These are phyloP conservation scores for Spizellomyces punctatus DNA, from an alignment of 192 early-diverging fungal species.

Conservation along the genomic window DNA sequence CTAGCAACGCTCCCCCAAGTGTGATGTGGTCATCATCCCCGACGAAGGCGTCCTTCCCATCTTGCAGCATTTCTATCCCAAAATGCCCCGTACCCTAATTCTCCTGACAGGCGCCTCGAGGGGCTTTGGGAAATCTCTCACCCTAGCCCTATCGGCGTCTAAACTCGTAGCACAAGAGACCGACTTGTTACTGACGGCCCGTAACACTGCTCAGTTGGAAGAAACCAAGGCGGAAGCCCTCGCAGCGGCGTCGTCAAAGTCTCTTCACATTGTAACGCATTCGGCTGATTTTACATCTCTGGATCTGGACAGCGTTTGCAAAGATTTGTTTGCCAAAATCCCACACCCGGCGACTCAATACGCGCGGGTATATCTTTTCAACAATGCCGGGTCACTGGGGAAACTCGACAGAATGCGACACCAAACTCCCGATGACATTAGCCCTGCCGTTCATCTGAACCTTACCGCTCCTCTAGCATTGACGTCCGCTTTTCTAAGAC, in stretches of 20 bases:
- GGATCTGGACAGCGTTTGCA: slow-evolving; percentile 24
- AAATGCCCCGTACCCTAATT: slow-evolving; percentile 5
- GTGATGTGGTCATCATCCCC: too few relatives aligned
- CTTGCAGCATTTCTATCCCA: neutral
- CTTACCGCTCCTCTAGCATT: slow-evolving; percentile 36
- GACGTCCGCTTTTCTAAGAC: slow-evolving; percentile 35
- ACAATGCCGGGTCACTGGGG: slow-evolving; percentile 77
- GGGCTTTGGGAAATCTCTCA: slow-evolving; percentile 37
- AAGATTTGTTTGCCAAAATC: neutral
- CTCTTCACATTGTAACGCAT: slow-evolving; percentile 8
- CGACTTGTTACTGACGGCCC: slow-evolving; percentile 21
- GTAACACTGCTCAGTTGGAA: neutral
- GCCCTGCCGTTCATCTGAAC: slow-evolving; percentile 32
- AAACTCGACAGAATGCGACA: slow-evolving; percentile 50
- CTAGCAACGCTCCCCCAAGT: too few relatives aligned
- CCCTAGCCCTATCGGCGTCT: slow-evolving; percentile 17
- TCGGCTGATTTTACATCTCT: slow-evolving; percentile 18
- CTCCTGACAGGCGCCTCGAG: slow-evolving; percentile 44
- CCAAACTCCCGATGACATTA: slow-evolving; percentile 20
- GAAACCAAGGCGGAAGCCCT: neutral
- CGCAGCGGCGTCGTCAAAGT: neutral
- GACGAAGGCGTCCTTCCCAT: too few relatives aligned
- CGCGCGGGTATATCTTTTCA: slow-evolving; percentile 53
- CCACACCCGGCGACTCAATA: slow-evolving; percentile 14
- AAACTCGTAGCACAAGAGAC: slow-evolving; percentile 2